A percentile compares a stretch with the other conserved stretches of the same genome.
Evolutionary conservation across 2,329 filamentous ascomycete species (phyloP).

Genomic region (Zelopaecilomyces penicillatus): DNA sequence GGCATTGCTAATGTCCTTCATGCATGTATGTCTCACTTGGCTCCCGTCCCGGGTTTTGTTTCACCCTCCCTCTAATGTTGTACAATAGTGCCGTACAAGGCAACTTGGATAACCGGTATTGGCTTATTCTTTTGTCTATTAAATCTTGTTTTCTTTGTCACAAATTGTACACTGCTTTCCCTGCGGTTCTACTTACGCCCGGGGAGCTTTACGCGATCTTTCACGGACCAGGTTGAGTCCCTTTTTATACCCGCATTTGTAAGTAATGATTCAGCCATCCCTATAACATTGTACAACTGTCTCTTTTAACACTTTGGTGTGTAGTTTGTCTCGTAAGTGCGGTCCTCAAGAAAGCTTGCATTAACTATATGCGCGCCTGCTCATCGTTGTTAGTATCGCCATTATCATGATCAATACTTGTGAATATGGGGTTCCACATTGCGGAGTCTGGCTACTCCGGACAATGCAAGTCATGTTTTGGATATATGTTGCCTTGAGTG

Average conservation of each 20-base stretch:
- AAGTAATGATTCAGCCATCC: not conserved
- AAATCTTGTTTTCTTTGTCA: slow-evolving; percentile 54
- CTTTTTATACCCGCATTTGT: slow-evolving; percentile 66
- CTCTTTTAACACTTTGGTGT: not conserved
- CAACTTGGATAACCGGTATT: slow-evolving; percentile 48
- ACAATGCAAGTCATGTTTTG: slow-evolving; percentile 63
- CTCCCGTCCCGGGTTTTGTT: no score
- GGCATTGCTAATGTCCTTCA: slow-evolving; percentile 48
- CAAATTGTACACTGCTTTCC: slow-evolving; percentile 56
- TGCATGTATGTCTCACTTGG: slow-evolving; percentile 4
- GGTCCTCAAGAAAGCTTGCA: no score
- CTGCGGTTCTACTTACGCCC: slow-evolving; percentile 62
- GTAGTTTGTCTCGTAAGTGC: slow-evolving; percentile 37
- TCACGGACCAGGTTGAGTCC: slow-evolving; percentile 69
- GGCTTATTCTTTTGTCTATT: slow-evolving; percentile 54
- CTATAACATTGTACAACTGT: not conserved
- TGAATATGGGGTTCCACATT: slow-evolving; percentile 61
- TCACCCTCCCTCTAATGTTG: not conserved
- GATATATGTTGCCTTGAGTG: slow-evolving; percentile 62
- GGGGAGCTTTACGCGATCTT: slow-evolving; percentile 61
- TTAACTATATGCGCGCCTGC: no score
- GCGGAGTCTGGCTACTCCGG: slow-evolving; percentile 52
- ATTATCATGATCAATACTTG: slow-evolving; percentile 72
- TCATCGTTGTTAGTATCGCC: slow-evolving; percentile 46
- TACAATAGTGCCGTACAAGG: slow-evolving; percentile 14